Conservation (phyloP, 257 asterid species). For the Catharanthus roseus region DNA sequence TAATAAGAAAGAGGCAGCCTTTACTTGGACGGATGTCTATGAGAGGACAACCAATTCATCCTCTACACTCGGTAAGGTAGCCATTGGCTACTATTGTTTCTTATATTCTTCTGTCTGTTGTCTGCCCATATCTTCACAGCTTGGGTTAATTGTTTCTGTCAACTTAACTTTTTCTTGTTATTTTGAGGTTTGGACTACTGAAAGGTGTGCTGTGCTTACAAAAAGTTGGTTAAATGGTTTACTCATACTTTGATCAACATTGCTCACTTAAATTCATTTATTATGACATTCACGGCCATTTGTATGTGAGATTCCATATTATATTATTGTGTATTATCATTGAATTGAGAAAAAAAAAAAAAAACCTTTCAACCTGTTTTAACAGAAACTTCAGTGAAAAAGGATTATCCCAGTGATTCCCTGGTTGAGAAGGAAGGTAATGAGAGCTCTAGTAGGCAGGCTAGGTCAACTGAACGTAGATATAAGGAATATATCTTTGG, state of each 20-base stretch:
- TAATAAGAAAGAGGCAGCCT: slow-evolving; percentile 55
- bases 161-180: neutral
- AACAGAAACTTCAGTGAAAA: slow-evolving; percentile 36
- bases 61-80: slow-evolving; percentile 35
- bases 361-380: neutral
- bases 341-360: neutral
- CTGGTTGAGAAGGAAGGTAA: slow-evolving; percentile 35
- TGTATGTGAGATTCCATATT: neutral
- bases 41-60: slow-evolving; percentile 43
- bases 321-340: neutral
- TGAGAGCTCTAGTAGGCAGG: slow-evolving; percentile 29
- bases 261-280: neutral
- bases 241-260: no score
- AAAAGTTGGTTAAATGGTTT: neutral
- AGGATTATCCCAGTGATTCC: slow-evolving; percentile 33
- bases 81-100: neutral
- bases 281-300: neutral
- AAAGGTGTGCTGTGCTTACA: neutral
- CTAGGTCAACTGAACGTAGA: slow-evolving; percentile 41
- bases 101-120: neutral
- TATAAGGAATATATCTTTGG: slow-evolving; percentile 80
- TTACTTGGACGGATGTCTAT: slow-evolving; percentile 79
- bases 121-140: neutral
- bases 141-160: neutral
- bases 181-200: neutral